Conservation (phyloP, 2,329 filamentous ascomycete species). For the Penicillium sp. region DNA sequence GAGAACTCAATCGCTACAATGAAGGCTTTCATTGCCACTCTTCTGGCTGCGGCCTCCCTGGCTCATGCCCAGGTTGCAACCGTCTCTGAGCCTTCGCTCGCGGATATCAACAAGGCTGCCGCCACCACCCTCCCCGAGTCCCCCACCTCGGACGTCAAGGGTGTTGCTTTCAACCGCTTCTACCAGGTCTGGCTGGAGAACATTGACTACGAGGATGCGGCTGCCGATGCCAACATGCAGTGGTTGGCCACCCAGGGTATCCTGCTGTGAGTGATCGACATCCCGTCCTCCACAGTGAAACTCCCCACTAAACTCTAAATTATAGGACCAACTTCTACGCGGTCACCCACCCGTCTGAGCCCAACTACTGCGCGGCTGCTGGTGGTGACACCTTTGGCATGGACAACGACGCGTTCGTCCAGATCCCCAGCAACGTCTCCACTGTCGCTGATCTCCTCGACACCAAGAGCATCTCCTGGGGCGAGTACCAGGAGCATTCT, state of each 20-base stretch:
- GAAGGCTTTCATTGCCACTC: conserved; percentile 49
- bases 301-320: conserved; percentile 1
- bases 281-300: background rate
- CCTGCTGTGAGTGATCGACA: conserved; percentile 51
- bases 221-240: conserved; percentile 57
- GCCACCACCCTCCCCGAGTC: conserved; percentile 67
- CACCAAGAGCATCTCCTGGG: conserved; percentile 69
- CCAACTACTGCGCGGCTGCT: conserved; percentile 74
- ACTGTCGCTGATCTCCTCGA: conserved; percentile 73
- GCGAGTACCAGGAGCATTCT: conserved; percentile 77
- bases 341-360: conserved; percentile 74
- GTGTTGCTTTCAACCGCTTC: conserved; percentile 74
- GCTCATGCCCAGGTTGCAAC: conserved; percentile 36
- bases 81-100: conserved; percentile 33
- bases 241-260: conserved; percentile 58
- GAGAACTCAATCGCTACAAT: conserved; percentile 37
- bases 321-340: conserved; percentile 60
- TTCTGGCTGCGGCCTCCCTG: conserved; percentile 34
- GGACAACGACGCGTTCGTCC: conserved; percentile 68
- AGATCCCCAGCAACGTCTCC: conserved; percentile 65
- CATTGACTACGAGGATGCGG: conserved; percentile 69
- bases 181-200: conserved; percentile 81
- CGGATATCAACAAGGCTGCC: conserved; percentile 38
- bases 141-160: conserved; percentile 69
- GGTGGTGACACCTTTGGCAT: conserved; percentile 78